Evolutionary conservation across 768 basidiomycete species (phyloP), one percentile per base, ranked within the genome.

Genomic region (Termitomyces sp.): DNA sequence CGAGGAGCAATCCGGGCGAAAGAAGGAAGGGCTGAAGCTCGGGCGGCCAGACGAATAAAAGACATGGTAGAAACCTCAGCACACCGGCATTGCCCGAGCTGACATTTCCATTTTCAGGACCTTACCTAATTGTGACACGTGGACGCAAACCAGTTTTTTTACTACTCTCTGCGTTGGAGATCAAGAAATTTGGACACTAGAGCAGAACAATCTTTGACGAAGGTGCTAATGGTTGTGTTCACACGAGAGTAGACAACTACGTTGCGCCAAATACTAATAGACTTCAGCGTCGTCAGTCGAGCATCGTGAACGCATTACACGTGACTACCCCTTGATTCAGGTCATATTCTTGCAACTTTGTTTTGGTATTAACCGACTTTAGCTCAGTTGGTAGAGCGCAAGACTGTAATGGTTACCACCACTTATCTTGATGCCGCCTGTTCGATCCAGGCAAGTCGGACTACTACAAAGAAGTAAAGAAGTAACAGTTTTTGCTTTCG

Each of bases 1-100:
- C 64, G 73, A 60, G 63, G 72, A 63, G 64, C 67, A 61, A 62
- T 71, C 73, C 70, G 74, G 61, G 73, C 69, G 51, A 74, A 66
- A 50, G 80, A 77, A 55, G 80, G 74, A 62, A 81, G 71, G 56
- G 72, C 62, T 56, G 77, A 68, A 63, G 76, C 70, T 63, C 82
- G 78, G 57, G 79, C 67, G 61, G 79, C 77, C 50, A 83, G 70
- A 70, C 82, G 82, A 63, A 80, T 68, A 70, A 85, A 77, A 70
- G 82, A 84, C 82, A 87, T 83, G 67, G 63, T 75, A 57, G 44
- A 56, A 48, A 44, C 32, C 10, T 69, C 67, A 41, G 51, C 56
- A 59, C 62, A 53, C 51, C 56, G 58, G 61, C 57, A 58, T 62
- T 62, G 12, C 61, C 57, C 57, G 57, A 23, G 23, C 23, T 46